phyloP scores from a whole-genome alignment of 371 early-diverging fungal genomes.

The Fennellomyces sp. region DNA sequence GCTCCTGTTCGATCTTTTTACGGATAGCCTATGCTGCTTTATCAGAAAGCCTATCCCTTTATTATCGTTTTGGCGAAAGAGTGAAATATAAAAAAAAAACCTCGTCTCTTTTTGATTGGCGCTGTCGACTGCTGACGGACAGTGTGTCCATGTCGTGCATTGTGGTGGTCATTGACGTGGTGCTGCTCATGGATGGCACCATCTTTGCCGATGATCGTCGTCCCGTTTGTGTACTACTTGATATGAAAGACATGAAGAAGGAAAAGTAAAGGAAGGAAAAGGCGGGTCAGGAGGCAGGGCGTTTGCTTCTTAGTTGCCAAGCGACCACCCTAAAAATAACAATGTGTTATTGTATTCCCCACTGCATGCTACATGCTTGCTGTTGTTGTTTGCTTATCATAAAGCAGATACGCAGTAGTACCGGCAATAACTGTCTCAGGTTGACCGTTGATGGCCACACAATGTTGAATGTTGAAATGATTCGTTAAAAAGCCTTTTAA shows the following conservation, averaged over 20 bases:
- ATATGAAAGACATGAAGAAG: neutral
- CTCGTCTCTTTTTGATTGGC: constrained; percentile 48
- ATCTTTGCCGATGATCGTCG: neutral
- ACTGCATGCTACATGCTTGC: no score
- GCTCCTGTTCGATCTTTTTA: constrained; percentile 74
- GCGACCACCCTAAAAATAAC: no score
- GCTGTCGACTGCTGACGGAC: constrained; percentile 28
- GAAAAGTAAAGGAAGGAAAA: neutral
- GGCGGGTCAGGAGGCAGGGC: neutral
- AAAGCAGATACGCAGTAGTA: no score
- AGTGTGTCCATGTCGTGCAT: constrained; percentile 1
- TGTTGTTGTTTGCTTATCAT: no score
- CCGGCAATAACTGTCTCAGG: no score
- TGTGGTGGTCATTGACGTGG: neutral
- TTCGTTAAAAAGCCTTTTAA: no score
- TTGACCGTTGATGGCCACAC: no score
- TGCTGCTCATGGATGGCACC: neutral
- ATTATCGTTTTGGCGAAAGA: neutral
- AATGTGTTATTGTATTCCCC: no score
- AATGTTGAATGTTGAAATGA: no score
- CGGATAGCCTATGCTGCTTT: constrained; percentile 58
- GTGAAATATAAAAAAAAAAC: constrained; percentile 10
- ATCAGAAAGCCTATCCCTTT: neutral
- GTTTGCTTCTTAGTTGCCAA: no score
- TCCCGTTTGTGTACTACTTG: neutral